phyloP scores from a whole-genome alignment of 768 basidiomycete genomes.

The Amanita brunnescens region DNA sequence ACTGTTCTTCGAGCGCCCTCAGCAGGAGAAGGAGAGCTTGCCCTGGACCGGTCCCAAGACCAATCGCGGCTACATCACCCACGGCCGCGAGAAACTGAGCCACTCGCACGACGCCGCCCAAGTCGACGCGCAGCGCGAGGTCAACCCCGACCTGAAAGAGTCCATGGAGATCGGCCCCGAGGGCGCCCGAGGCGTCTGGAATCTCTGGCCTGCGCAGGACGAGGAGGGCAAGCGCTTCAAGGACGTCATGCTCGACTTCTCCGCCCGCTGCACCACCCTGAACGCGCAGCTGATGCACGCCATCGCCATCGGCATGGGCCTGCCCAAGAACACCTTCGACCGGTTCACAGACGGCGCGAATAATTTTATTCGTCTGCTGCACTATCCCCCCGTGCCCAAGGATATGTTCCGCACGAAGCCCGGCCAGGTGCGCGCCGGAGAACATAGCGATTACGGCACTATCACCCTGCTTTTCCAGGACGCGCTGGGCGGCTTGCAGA shows the following conservation, averaged over 20 bases:
- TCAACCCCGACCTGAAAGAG: slow-evolving; percentile 78
- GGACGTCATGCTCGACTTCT: slow-evolving; percentile 67
- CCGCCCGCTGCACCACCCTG: slow-evolving; percentile 69
- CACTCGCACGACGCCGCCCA: slow-evolving; percentile 62
- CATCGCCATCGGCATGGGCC: slow-evolving; percentile 69
- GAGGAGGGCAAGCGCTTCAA: slow-evolving; percentile 52
- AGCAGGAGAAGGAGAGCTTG: slow-evolving; percentile 40
- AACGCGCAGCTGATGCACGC: slow-evolving; percentile 78
- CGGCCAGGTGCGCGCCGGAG: slow-evolving; percentile 74
- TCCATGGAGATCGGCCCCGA: slow-evolving; percentile 87
- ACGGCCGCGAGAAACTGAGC: slow-evolving; percentile 78
- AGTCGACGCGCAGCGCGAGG: slow-evolving; percentile 64
- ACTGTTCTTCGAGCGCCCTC: slow-evolving; percentile 14
- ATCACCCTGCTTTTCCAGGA: slow-evolving; percentile 79
- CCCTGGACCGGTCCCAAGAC: slow-evolving; percentile 82
- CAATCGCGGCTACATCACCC: slow-evolving; percentile 75
- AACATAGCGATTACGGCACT: slow-evolving; percentile 83
- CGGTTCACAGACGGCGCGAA: slow-evolving; percentile 63
- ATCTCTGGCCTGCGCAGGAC: slow-evolving; percentile 67
- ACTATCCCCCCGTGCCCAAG: slow-evolving; percentile 71
- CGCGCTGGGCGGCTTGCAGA: slow-evolving; percentile 55
- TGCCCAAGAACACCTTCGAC: slow-evolving; percentile 72
- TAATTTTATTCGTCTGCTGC: slow-evolving; percentile 74
- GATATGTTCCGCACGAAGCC: slow-evolving; percentile 43
- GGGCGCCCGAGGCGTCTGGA: slow-evolving; percentile 69